phyloP scores from a whole-genome alignment of 176 grass and related monocot genomes.

The Oryza nivara region DNA sequence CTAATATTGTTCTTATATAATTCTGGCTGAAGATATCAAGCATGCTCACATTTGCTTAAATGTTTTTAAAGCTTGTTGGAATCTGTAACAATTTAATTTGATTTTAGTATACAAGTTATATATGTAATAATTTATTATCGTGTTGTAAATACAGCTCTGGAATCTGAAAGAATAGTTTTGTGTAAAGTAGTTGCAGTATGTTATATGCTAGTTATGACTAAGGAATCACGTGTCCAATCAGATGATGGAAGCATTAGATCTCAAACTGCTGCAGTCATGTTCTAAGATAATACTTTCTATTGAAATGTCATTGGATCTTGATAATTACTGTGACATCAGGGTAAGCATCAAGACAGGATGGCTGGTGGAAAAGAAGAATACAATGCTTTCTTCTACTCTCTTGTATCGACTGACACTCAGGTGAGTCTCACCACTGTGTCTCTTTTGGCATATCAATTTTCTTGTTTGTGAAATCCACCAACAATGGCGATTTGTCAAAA shows the following conservation, averaged over 20 bases:
- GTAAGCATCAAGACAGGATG: constrained; percentile 92
- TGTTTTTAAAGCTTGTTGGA: background rate
- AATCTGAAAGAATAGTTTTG: constrained; percentile 10
- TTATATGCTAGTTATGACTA: constrained; percentile 1
- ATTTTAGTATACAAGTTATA: background rate
- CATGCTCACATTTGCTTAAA: background rate
- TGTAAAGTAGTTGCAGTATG: constrained; percentile 7
- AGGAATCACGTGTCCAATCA: constrained; percentile 2
- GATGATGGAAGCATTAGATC: constrained; percentile 18
- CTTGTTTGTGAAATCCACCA: background rate
- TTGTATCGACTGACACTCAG: constrained; percentile 99
- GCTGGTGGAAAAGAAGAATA: constrained; percentile 99
- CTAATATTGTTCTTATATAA: constrained; percentile 11
- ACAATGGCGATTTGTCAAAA: background rate
- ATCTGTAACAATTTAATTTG: background rate
- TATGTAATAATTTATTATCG: constrained; percentile 1
- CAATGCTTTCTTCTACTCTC: constrained; percentile 99
- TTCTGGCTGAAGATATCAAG: background rate
- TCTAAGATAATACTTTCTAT: constrained; percentile 7
- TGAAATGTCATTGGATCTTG: constrained; percentile 12
- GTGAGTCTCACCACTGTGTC: constrained; percentile 33
- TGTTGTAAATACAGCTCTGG: background rate
- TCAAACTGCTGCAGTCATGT: background rate
- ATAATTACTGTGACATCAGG: constrained; percentile 49
- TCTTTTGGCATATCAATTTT: constrained; percentile 23